Percentiles rank a stretch among this genome's conserved stretches.
phyloP scores from a whole-genome alignment of 352 stramenopile genomes.

The Thraustochytrium sp. region DNA sequence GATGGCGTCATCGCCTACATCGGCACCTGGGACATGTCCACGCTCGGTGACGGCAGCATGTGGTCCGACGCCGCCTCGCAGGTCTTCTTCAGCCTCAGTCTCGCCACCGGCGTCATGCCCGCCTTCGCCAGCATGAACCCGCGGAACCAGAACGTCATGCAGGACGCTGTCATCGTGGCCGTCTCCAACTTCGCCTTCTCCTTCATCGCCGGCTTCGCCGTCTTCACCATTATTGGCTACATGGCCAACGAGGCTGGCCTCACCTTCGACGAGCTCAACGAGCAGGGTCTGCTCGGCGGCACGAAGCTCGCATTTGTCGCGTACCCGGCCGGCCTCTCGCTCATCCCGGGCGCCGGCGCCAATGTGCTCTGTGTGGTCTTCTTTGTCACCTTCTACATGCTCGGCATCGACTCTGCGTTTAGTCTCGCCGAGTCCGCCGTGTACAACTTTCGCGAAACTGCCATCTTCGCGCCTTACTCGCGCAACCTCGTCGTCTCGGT shows the following conservation, averaged over 20 bases:
- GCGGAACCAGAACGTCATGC: constrained; percentile 38
- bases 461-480: neutral
- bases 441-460: constrained; percentile 34
- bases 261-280: neutral
- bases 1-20: constrained; percentile 52
- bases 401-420: constrained; percentile 59
- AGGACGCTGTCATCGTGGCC: constrained; percentile 54
- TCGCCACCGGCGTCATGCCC: constrained; percentile 50
- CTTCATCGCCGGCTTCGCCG: constrained; percentile 59
- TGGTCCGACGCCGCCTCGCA: constrained; percentile 50
- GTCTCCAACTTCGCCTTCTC: constrained; percentile 55
- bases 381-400: constrained; percentile 58
- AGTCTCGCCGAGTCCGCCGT: constrained; percentile 55
- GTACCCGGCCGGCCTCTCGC: constrained; percentile 56
- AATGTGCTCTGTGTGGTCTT: constrained; percentile 54
- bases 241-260: neutral
- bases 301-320: constrained; percentile 56
- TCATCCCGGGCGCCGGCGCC: constrained; percentile 49
- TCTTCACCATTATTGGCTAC: constrained; percentile 56
- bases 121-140: constrained; percentile 46
- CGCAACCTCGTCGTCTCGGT: constrained; percentile 16
- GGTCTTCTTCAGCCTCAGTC: constrained; percentile 56
- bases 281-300: neutral
- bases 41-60: neutral
- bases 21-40: constrained; percentile 50